Base-by-base conservation (phyloP, 345 rosid species). In the Laguncularia racemosa region DNA sequence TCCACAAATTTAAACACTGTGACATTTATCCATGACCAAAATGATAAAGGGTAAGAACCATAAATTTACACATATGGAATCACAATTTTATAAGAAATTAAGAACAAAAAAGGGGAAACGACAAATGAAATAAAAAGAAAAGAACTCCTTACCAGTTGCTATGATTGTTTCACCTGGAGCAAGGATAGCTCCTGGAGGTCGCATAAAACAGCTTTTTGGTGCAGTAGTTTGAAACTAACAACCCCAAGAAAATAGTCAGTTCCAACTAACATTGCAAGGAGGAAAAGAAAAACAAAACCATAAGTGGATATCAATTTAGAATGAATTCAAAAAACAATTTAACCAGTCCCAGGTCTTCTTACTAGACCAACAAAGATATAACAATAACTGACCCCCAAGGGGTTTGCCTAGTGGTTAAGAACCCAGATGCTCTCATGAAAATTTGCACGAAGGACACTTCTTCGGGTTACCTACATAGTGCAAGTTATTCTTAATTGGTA, bases 161-260 rank as follows among this genome's bases (percentile, higher is more conserved):
- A 90, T 73, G 57, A 95, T 60, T 67, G 82, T 82, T 75, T 95
- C 96, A 17, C 97, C 86, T 19, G 99, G 97, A 55, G 93, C 71
- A 73, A 95, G 97, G 73, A 95, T 73, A 46, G 93, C 96, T 43
- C 95, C 99, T 0, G 97, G 96, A 40, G 99, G 99, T 47, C 99
- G 96, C 99, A 95, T 95, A 76, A 88, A 95, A 71, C 99, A 95
- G 78, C 99, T 95, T 74, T 95, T 95, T 0, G 97, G 99, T 18
- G 89, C 95, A 46, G 96, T 95, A 21, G 99, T 95, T 85, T 95
- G 99, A 73, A 95, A 95, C 97, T 95, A 65, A 21, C 55, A 63
- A 49, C 17, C 57, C n/a, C 50, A 26, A 48, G 6, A 1, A 18
- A 20, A n/a, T 50, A 2, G 18, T 50, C 16, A 50, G 15, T 50